phyloP scores from a whole-genome alignment of 2,329 filamentous ascomycete genomes.

The Alternaria solani region DNA sequence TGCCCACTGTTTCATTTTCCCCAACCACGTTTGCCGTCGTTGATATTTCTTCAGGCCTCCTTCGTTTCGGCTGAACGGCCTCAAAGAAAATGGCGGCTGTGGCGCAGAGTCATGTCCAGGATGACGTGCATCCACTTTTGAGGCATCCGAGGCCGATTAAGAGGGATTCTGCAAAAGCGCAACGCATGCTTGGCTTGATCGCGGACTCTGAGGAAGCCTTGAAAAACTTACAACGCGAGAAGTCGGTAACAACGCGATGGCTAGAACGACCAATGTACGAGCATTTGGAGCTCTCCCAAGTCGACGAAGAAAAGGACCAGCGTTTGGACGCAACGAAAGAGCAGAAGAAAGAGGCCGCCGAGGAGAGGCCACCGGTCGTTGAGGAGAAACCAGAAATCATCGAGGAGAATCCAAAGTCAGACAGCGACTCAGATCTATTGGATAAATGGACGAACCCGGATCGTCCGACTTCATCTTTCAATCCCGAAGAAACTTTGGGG shows the following conservation, averaged over 20 bases:
- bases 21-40: slow-evolving; percentile 14
- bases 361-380: background rate
- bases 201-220: slow-evolving; percentile 32
- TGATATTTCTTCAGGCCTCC: slow-evolving; percentile 12
- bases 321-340: background rate
- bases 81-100: slow-evolving; percentile 25
- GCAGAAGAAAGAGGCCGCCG: background rate
- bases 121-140: slow-evolving; percentile 34
- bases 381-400: slow-evolving; percentile 6
- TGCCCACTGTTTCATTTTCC: slow-evolving; percentile 18
- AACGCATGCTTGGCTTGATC: slow-evolving; percentile 37
- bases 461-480: slow-evolving; percentile 26
- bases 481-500: slow-evolving; percentile 25
- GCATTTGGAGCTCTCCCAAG: slow-evolving; percentile 27
- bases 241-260: slow-evolving; percentile 39
- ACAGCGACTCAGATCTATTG: slow-evolving; percentile 19
- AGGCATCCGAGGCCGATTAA: slow-evolving; percentile 38
- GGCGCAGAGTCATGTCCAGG: slow-evolving; percentile 29
- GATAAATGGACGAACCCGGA: slow-evolving; percentile 31
- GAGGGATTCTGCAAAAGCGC: slow-evolving; percentile 37
- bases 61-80: slow-evolving; percentile 13
- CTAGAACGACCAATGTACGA: slow-evolving; percentile 37
- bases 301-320: slow-evolving; percentile 21
- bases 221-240: slow-evolving; percentile 29
- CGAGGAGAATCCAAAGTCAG: slow-evolving; percentile 2